Evolutionary conservation across 768 basidiomycete species (phyloP), one percentile per base, ranked within the genome.

Genomic region (Psilocybe sp.): DNA sequence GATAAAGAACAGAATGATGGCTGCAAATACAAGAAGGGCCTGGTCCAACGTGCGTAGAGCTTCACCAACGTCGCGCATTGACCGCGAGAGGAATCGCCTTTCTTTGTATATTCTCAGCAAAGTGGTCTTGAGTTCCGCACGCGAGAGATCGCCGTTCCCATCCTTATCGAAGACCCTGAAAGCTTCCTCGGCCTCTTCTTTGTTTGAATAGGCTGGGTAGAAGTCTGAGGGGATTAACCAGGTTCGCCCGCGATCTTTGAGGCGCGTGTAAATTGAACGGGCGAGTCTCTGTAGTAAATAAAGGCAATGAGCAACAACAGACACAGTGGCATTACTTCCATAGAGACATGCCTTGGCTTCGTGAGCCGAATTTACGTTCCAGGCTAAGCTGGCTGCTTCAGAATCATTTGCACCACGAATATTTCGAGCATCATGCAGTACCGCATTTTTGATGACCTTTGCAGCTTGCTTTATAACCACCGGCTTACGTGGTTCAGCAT

Each of bases 101-200:
- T 92, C 89, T 63, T 85, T 87, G 73, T 91, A 92, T 11, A 87
- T 75, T 60, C 77, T 82, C 52, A 89, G 66, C 19, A 89, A 61
- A 23, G 76, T 77, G 20, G 78, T 71, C 68, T 89, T 91, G 61
- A 92, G 77, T 64, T 92, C 89, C n/a, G 79, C 72, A 34, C 82
- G 80, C 12, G 85, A 82, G 48, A 90, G 73, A 60, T 92, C 89
- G 7, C 86, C 86, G 53, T 91, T 88, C 60, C 79, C 75, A 62
- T 92, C 89, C 56, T 73, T 77, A 66, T 90, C 87, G 58, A 90
- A 87, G 36, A 89, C 77, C 43, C 77, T 77, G 73, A 92, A 92
- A 2, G 88, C 89, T 10, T 72, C 73, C 51, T 80, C 72, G 12
- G 87, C 84, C 16, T 76, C 75, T 39, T 69, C 75, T 10, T 69